Conservation (phyloP, 345 rosid species). For the Rhodomyrtus tomentosa region DNA sequence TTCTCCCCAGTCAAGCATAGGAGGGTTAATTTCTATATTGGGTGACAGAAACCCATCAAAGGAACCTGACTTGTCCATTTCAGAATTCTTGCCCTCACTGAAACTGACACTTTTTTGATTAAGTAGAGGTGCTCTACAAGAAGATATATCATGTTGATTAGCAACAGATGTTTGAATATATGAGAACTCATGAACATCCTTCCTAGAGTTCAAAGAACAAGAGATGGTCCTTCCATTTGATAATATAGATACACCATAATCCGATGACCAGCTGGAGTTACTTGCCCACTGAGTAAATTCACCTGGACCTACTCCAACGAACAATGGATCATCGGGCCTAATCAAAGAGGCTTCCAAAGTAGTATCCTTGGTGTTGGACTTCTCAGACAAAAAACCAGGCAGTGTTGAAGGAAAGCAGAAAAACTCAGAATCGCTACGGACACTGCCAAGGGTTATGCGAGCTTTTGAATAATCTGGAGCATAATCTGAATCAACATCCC, state of each 20-base stretch:
- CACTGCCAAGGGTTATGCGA: constrained; percentile 10
- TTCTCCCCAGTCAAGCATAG: constrained; percentile 49
- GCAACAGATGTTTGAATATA: constrained; percentile 8
- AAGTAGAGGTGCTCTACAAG: constrained; percentile 24
- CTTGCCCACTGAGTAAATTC: constrained; percentile 14
- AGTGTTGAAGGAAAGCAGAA: constrained; percentile 67
- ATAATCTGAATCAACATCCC: constrained; percentile 13
- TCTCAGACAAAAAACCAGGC: constrained; percentile 20
- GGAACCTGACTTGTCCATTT: constrained; percentile 18
- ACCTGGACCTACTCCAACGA: constrained; percentile 10
- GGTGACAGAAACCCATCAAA: constrained; percentile 19
- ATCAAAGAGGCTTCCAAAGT: constrained; percentile 22
- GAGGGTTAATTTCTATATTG: constrained; percentile 36
- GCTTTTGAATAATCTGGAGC: constrained; percentile 10
- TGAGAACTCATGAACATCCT: constrained; percentile 17
- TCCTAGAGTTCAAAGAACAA: constrained; percentile 35
- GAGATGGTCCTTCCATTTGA: constrained; percentile 36
- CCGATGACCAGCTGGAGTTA: constrained; percentile 31
- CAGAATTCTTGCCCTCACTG: constrained; percentile 14
- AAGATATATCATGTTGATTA: constrained; percentile 27
- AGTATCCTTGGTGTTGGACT: constrained; percentile 4
- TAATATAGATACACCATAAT: constrained; percentile 29
- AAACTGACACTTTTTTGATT: constrained; percentile 14
- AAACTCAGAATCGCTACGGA: constrained; percentile 34
- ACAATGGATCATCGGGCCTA: constrained; percentile 11